phyloP scores from a whole-genome alignment of 257 asterid genomes.

The Perilla frutescens region DNA sequence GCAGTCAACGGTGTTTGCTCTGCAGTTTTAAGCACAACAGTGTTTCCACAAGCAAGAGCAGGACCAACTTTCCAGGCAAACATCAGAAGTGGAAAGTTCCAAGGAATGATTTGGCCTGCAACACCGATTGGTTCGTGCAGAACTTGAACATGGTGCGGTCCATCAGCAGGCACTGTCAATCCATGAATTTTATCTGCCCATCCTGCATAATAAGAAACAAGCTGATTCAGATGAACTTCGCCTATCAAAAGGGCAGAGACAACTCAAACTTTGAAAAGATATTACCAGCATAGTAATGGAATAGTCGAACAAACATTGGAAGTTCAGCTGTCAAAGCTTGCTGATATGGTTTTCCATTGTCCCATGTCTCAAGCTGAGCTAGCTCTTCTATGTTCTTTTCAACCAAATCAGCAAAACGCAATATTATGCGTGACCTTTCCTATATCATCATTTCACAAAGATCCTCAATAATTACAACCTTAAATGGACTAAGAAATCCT shows the following conservation, averaged over 20 bases:
- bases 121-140: conserved; percentile 93
- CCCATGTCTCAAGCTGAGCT: conserved; percentile 87
- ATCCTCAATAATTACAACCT: neutral
- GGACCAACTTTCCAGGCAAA: conserved; percentile 87
- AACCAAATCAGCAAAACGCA: conserved; percentile 69
- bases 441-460: conserved; percentile 32
- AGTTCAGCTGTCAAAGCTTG: conserved; percentile 65
- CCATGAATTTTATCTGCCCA: conserved; percentile 92
- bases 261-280: neutral
- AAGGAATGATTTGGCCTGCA: conserved; percentile 80
- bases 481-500: neutral
- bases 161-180: conserved; percentile 73
- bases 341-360: conserved; percentile 73
- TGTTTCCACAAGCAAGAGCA: conserved; percentile 76
- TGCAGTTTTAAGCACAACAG: conserved; percentile 78
- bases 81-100: conserved; percentile 90
- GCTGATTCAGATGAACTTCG: neutral
- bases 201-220: conserved; percentile 44
- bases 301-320: conserved; percentile 57
- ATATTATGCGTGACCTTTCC: conserved; percentile 67
- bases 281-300: conserved; percentile 78
- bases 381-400: conserved; percentile 66
- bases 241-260: neutral
- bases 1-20: conserved; percentile 91
- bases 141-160: conserved; percentile 65